Evolutionary conservation across 345 rosid genomes (phyloP), one percentile per base, ranked within the genome.

Genomic region (Geranium brycei): DNA sequence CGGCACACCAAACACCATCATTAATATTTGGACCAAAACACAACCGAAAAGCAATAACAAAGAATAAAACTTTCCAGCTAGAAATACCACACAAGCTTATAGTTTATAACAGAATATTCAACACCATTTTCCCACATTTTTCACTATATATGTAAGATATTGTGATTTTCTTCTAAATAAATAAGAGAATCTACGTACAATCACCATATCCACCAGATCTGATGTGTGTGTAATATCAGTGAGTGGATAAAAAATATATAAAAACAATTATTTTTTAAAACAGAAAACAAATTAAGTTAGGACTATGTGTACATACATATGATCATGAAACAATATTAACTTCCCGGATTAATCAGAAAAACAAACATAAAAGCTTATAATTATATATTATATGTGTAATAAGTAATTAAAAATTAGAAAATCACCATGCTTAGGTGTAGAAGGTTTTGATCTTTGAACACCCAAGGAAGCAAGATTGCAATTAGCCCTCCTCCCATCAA

Each of bases 391-490:
- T n/a, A n/a, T n/a, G n/a, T 23, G 28, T 23, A 23, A 38, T 38
- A 38, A 5, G 47, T 38, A 38, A 5, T 5, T 38, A 38, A 5
- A 38, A 5, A 10, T 38, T 8, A 8, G 11, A 6, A 47, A 8
- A 47, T 67, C 79, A 89, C 96, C 98, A 64, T 84, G 92, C 72
- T 89, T 77, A 17, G 93, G 96, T 57, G 96, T 89, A 61, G 98
- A 87, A 65, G 98, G 96, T 76, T 91, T 89, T 71, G 96, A 91
- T 91, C 95, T 89, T 71, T 91, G 98, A 70, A 84, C 82, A 73
- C 98, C 98, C 73, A 92, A 75, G 65, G 88, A 91, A n/a, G 95
- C 98, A 67, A 92, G 95, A 73, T 92, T 92, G 76, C 98, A 92
- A 62, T 89, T 92, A 19, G 98, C 96, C 76, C 95, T 87, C 74